phyloP scores from a whole-genome alignment of 1,139 yeast species.

The Debaryomyces singareniensis region DNA sequence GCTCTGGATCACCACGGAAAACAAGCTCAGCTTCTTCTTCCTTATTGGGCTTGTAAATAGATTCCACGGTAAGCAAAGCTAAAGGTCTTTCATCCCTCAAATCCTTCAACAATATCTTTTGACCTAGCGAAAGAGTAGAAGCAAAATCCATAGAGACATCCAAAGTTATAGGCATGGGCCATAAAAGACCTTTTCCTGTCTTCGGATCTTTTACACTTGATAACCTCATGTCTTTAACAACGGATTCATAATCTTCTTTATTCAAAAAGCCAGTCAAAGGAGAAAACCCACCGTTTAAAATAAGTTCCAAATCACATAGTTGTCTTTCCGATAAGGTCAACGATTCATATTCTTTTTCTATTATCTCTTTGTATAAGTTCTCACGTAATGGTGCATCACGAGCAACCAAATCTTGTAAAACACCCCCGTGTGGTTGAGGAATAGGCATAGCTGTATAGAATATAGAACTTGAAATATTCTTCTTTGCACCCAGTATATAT shows the following conservation, averaged over 20 bases:
- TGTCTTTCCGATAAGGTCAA: slow-evolving; percentile 77
- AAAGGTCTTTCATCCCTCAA: slow-evolving; percentile 75
- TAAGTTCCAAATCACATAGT: slow-evolving; percentile 86
- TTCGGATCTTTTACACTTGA: slow-evolving; percentile 33
- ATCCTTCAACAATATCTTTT: slow-evolving; percentile 70
- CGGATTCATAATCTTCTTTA: slow-evolving; percentile 74
- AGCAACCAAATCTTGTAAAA: slow-evolving; percentile 73
- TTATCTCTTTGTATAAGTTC: slow-evolving; percentile 53
- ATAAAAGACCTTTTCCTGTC: slow-evolving; percentile 58
- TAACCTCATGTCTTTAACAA: slow-evolving; percentile 71
- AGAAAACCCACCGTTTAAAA: slow-evolving; percentile 90
- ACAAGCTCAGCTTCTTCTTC: slow-evolving; percentile 72
- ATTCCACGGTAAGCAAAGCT: slow-evolving; percentile 75
- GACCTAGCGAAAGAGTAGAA: slow-evolving; percentile 41
- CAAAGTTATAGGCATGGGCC: slow-evolving; percentile 91
- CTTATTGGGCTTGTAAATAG: slow-evolving; percentile 80
- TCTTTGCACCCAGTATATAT: slow-evolving; percentile 1
- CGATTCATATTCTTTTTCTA: slow-evolving; percentile 37
- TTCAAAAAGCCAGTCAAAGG: slow-evolving; percentile 84
- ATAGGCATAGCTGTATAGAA: slow-evolving; percentile 34
- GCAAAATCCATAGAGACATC: slow-evolving; percentile 63
- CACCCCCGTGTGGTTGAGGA: slow-evolving; percentile 91
- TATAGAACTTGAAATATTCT: not conserved
- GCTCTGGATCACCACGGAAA: slow-evolving; percentile 96
- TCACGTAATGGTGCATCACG: slow-evolving; percentile 66